phyloP scores from a whole-genome alignment of 208 protist genomes.

The Naegleria gruberi region DNA sequence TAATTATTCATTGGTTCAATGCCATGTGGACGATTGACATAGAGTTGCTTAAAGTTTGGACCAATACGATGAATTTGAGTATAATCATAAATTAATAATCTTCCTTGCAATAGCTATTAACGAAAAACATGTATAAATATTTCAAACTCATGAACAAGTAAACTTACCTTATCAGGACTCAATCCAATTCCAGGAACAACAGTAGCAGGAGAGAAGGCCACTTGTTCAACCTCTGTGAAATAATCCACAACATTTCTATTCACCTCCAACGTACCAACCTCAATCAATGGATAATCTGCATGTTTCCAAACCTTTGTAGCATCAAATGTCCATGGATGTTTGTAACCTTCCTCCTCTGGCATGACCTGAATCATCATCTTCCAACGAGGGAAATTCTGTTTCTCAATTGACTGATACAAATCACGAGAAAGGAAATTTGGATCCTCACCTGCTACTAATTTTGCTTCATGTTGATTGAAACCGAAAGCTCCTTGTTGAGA shows the following conservation, averaged over 20 bases:
- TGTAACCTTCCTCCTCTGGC: constrained; percentile 44
- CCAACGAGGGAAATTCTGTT: constrained; percentile 53
- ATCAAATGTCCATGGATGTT: constrained; percentile 55
- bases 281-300: constrained; percentile 50
- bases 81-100: constrained; percentile 60
- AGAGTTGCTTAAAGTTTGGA: constrained; percentile 52
- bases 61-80: constrained; percentile 61
- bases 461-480: constrained; percentile 53
- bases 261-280: constrained; percentile 56
- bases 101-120: constrained; percentile 59
- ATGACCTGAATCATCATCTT: constrained; percentile 58
- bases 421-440: constrained; percentile 52
- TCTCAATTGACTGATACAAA: constrained; percentile 56
- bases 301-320: constrained; percentile 65
- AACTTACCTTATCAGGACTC: constrained; percentile 24
- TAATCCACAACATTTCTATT: constrained; percentile 68
- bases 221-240: constrained; percentile 64
- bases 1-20: neutral
- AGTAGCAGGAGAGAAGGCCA: constrained; percentile 51
- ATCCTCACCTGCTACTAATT: constrained; percentile 39
- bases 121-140: neutral
- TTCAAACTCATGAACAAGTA: neutral
- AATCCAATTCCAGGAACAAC: constrained; percentile 61
- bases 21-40: constrained; percentile 47
- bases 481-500: constrained; percentile 51